A percentile compares a stretch with the other conserved stretches of the same genome.
Evolutionary conservation across 2,329 filamentous ascomycete species (phyloP).

Genomic region (Fusarium burgessii): DNA sequence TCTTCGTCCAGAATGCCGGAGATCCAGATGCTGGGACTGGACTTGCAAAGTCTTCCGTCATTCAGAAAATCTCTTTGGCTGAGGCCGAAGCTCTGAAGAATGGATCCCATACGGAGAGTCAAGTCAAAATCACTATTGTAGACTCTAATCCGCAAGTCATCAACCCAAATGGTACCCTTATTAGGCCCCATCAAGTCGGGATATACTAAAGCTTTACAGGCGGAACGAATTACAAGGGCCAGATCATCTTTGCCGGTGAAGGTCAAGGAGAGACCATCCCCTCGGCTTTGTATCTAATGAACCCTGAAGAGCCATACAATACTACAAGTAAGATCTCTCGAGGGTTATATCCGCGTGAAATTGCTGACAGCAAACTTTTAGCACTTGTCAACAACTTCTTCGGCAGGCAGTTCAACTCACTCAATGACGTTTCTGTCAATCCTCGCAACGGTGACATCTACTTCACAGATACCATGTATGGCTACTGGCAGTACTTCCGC

Average conservation of each 20-base stretch:
- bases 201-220: slow-evolving; percentile 48
- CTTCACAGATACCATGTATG: slow-evolving; percentile 73
- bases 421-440: slow-evolving; percentile 69
- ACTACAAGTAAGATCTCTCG: slow-evolving; percentile 54
- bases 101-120: slow-evolving; percentile 32
- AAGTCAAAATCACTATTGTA: slow-evolving; percentile 58
- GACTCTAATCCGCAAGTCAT: slow-evolving; percentile 57
- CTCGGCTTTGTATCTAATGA: slow-evolving; percentile 44
- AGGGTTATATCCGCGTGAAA: rapidly evolving
- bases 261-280: slow-evolving; percentile 58
- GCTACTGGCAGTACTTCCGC: slow-evolving; percentile 68
- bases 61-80: slow-evolving; percentile 62
- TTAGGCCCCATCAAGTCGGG: rapidly evolving
- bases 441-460: slow-evolving; percentile 69
- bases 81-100: slow-evolving; percentile 53
- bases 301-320: slow-evolving; percentile 59
- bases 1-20: slow-evolving; percentile 67
- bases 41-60: slow-evolving; percentile 62
- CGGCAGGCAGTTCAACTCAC: slow-evolving; percentile 69
- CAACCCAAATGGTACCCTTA: slow-evolving; percentile 61
- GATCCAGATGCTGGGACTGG: slow-evolving; percentile 60
- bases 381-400: slow-evolving; percentile 70
- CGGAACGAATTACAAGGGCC: slow-evolving; percentile 62
- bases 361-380: slow-evolving; percentile 6
- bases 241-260: slow-evolving; percentile 63